Base-by-base conservation (phyloP, 768 basidiomycete species). In the Tylopilus felleus region DNA sequence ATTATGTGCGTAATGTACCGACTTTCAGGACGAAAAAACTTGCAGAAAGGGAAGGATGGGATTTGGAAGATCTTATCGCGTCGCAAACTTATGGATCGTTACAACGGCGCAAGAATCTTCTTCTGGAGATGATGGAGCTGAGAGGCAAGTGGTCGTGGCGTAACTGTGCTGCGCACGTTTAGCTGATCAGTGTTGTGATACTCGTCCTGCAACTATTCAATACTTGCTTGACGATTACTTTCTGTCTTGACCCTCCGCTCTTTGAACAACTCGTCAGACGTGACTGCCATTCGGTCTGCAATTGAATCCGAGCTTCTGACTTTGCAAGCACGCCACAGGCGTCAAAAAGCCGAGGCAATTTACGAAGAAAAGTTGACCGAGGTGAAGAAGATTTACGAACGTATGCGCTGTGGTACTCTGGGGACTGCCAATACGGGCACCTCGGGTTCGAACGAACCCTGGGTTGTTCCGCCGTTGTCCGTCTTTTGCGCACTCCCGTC, bases 401-500 rank as follows among this genome's bases (percentile, higher is more conserved):
- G 72, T 42, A 73, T 86, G 28, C 73, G 75, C 31, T 72, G 74
- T 1, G 67, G 71, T 25, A 55, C 59, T 0, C 17, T 53, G 13
- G 19, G n/a, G 10, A 19, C 13, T 14, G 1, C 17, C 17, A 1
- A n/a, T 10, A 25, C 36, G 1, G 51, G 23, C 9, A 14, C 22
- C 4, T 21, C 49, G 0, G 31, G 28, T 14, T 17, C 44, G 10
- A 33, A 13, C 2, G 53, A 52, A 4, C 12, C 40, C 8, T 39
- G 57, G 8, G 56, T 73, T 8, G 60, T 85, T 8, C 84, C 83
- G 0, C 66, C 75, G 13, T 65, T 83, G 19, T 42, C 69, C 1
- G 72, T 77, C 31, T 86, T 86, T 66, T 75, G 74, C 19, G 60
- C 66, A 50, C 68, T 85, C 1, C 79, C 82, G 0, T 72, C 80